A percentile compares a stretch with the other conserved stretches of the same genome.
These are phyloP conservation scores for Fusarium sp. DNA, from an alignment of 2,329 filamentous ascomycete genomes.

Conservation along the genomic window DNA sequence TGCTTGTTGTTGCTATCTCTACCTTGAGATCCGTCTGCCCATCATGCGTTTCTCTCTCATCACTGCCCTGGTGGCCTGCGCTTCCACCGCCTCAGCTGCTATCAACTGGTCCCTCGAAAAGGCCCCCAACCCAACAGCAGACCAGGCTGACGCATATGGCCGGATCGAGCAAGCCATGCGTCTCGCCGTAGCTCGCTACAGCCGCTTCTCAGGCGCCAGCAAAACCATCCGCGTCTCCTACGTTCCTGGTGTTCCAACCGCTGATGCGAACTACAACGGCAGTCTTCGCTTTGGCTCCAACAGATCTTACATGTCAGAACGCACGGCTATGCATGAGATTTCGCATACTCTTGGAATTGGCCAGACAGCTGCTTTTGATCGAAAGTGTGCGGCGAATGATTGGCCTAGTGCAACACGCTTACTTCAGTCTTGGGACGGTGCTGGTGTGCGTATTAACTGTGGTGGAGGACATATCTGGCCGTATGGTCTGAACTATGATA, in stretches of 20 bases:
- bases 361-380: constrained; percentile 57
- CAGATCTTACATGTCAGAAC: constrained; percentile 62
- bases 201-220: constrained; percentile 50
- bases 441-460: constrained; percentile 54
- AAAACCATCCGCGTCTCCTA: constrained; percentile 59
- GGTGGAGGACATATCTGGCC: constrained; percentile 59
- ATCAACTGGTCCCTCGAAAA: constrained; percentile 57
- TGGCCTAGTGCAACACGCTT: constrained; percentile 59
- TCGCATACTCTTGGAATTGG: constrained; percentile 63
- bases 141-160: constrained; percentile 60
- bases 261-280: constrained; percentile 61
- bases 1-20: not conserved
- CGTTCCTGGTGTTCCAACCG: constrained; percentile 59
- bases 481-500: constrained; percentile 59
- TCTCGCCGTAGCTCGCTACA: constrained; percentile 58
- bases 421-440: constrained; percentile 59
- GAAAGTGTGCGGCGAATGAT: constrained; percentile 55
- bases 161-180: constrained; percentile 60
- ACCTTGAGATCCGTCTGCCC: not conserved
- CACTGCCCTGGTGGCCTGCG: constrained; percentile 48
- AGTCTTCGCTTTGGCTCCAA: constrained; percentile 62
- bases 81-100: constrained; percentile 53
- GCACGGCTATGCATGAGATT: constrained; percentile 64
- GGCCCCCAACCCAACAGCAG: constrained; percentile 56
- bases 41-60: constrained; percentile 55